These are phyloP conservation scores for Coemansia javaensis DNA, from an alignment of 192 early-diverging fungal species.

Conservation along the genomic window DNA sequence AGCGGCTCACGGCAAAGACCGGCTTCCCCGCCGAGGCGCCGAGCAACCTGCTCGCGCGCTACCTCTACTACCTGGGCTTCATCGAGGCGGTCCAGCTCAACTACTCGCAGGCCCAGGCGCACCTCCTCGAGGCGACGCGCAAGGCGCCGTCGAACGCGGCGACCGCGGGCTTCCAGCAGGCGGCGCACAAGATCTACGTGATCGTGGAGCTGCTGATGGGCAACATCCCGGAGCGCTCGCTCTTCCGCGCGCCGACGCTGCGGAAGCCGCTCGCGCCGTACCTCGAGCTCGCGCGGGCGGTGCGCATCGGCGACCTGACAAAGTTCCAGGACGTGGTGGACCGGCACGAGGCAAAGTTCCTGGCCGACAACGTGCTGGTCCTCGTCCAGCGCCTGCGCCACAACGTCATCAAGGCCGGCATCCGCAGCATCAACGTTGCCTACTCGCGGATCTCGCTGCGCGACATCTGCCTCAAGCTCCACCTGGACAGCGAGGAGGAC, in stretches of 20 bases:
- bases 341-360: conserved; percentile 69
- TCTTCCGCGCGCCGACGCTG: conserved; percentile 85
- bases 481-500: conserved; percentile 97
- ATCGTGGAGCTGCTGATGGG: conserved; percentile 98
- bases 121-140: conserved; percentile 89
- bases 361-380: conserved; percentile 83
- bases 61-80: conserved; percentile 94
- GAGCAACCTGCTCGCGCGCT: conserved; percentile 91
- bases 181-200: conserved; percentile 91
- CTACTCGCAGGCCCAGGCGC: conserved; percentile 85
- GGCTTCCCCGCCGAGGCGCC: conserved; percentile 84
- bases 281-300: conserved; percentile 93
- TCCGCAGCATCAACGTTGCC: conserved; percentile 91
- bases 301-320: conserved; percentile 88
- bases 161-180: conserved; percentile 93
- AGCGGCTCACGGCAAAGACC: conserved; percentile 90
- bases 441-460: conserved; percentile 95
- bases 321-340: conserved; percentile 88
- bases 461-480: conserved; percentile 95
- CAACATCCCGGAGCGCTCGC: conserved; percentile 91
- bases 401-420: conserved; percentile 99
- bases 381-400: conserved; percentile 94
- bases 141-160: conserved; percentile 86
- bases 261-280: conserved; percentile 86
- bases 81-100: conserved; percentile 98